Base-by-base conservation (phyloP, 208 protist species). In the Jaenimonas drosophilae region DNA sequence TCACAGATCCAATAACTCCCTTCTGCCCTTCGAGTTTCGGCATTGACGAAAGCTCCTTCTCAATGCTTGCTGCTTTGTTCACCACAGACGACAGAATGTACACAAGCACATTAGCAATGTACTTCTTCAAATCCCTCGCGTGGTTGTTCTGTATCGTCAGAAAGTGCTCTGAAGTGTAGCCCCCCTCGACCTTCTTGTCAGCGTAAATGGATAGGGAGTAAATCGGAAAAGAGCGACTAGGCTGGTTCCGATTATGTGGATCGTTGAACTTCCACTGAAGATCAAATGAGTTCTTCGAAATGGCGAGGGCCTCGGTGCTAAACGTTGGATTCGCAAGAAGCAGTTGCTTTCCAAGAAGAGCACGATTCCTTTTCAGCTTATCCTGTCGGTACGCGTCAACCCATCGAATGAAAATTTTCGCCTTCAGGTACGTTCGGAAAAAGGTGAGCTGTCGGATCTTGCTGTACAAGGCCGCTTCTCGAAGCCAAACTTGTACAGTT, bases 1-100 rank as follows among this genome's bases (percentile, higher is more conserved):
- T 91, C 27, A 93, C 91, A 31, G 69, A 72, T n/a, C 82, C 76
- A 19, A 69, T 58, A 3, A 62, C 57, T 19, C 53, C 67, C 2
- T 72, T 72, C 12, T 65, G 54, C 11, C 68, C 64, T 21, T 60
- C 60, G 44, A 79, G 27, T 14, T 56, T 9, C 16, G 64, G 62
- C 34, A 81, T 68, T 1, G 48, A 58, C 31, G 74, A 48, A 24
- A 86, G 36, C 33, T 66, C 63, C 29, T 73, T 45, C 27, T 92
- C 79, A 17, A 88, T 54, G 4, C 59, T 58, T 20, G 60, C 63
- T 20, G 55, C 54, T 9, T 56, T 74, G 17, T 64, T 59, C 2
- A 79, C 28, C n/a, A 89, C 76, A 6, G 64, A 34, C 2, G 38
- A 54, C 14, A 63, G 16, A 12, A 74, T 66, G 14, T 67, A 21